Conservation (phyloP, 768 basidiomycete genomes). For the Hydnomerulius pinastri region DNA sequence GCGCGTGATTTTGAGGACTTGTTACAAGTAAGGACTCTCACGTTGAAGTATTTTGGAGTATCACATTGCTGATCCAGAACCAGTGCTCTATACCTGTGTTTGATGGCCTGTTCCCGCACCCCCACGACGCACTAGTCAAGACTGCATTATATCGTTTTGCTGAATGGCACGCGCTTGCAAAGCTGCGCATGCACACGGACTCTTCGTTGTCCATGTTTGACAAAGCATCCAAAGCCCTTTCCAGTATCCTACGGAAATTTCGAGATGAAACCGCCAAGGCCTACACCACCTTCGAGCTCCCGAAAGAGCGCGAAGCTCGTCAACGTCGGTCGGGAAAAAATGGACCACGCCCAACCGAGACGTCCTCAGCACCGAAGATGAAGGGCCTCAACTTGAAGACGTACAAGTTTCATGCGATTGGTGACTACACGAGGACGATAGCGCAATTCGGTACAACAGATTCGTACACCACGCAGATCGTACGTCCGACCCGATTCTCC, state of each 20-base stretch:
- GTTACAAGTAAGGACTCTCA: constrained; percentile 16
- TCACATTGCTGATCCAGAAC: background rate
- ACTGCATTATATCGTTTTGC: constrained; percentile 28
- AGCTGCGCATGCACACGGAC: constrained; percentile 34
- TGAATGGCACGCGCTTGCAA: constrained; percentile 38
- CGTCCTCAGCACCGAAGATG: background rate
- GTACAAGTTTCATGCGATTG: constrained; percentile 34
- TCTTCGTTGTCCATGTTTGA: constrained; percentile 21
- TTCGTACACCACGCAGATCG: constrained; percentile 8
- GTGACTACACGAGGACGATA: constrained; percentile 21
- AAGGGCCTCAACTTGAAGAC: constrained; percentile 26
- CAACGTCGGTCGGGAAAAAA: constrained; percentile 5
- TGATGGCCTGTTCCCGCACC: constrained; percentile 35
- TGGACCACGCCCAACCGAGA: background rate
- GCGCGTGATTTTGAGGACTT: constrained; percentile 29
- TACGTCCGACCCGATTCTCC: background rate
- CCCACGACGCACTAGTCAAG: constrained; percentile 20
- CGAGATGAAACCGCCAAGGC: constrained; percentile 10
- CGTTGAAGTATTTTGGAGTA: background rate
- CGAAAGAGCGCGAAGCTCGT: constrained; percentile 26
- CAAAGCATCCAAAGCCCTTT: constrained; percentile 16
- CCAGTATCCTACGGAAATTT: constrained; percentile 26
- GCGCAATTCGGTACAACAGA: constrained; percentile 4
- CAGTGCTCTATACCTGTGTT: constrained; percentile 38
- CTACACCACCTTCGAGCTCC: constrained; percentile 33